A percentile compares a stretch with the other conserved stretches of the same genome.
These are phyloP conservation scores for Gastrodia elata DNA, from an alignment of 106 monocot genomes.

Conservation along the genomic window DNA sequence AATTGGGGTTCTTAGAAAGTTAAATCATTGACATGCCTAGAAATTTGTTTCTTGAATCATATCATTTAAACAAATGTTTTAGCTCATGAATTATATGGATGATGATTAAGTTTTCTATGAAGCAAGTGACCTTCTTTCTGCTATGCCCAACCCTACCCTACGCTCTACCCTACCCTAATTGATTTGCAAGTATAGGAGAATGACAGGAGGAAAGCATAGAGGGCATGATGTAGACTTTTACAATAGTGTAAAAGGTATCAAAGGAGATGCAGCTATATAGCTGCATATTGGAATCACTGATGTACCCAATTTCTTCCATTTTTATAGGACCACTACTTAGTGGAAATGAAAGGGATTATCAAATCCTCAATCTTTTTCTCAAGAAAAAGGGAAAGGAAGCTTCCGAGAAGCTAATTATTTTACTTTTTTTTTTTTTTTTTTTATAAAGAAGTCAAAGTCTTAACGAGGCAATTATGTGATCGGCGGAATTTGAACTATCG, in stretches of 20 bases:
- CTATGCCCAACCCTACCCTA: too few relatives aligned
- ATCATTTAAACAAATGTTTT: too few relatives aligned
- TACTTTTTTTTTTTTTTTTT: not conserved
- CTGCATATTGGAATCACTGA: not conserved
- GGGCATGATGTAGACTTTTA: not conserved
- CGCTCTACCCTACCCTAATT: not conserved
- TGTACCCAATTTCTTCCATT: not conserved
- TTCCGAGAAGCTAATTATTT: not conserved
- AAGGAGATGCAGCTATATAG: not conserved
- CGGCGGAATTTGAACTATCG: too few relatives aligned
- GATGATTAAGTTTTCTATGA: not conserved
- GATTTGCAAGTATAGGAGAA: not conserved
- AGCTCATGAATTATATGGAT: not conserved
- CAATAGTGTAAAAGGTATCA: not conserved
- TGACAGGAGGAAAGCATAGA: conserved; percentile 1
- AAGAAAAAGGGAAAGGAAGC: not conserved
- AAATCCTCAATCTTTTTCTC: not conserved
- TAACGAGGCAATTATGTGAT: too few relatives aligned
- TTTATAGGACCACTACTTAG: not conserved
- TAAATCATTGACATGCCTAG: too few relatives aligned
- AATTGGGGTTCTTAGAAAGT: too few relatives aligned
- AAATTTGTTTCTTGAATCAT: too few relatives aligned
- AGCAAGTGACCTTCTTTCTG: not conserved
- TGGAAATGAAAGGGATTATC: not conserved
- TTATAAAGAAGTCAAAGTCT: too few relatives aligned